phyloP scores from a whole-genome alignment of 2,329 filamentous ascomycete species.

The Leptographium galeiforme region DNA sequence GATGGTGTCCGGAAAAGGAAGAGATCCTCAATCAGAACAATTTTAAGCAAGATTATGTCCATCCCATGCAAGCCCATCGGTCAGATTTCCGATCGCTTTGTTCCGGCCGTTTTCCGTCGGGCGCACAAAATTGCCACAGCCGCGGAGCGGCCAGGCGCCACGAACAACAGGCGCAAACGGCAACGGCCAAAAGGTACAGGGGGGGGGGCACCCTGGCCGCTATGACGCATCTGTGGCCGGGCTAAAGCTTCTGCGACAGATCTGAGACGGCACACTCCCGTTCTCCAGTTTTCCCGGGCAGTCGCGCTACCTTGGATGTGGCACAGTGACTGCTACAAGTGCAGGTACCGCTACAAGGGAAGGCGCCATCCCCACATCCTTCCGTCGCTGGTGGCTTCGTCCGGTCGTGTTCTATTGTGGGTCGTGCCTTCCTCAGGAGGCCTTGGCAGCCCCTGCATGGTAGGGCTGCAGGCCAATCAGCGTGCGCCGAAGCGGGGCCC shows the following conservation, averaged over 20 bases:
- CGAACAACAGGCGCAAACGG: too few species aligned
- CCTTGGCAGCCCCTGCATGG: background rate
- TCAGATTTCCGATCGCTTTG: too few species aligned
- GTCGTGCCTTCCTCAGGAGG: background rate
- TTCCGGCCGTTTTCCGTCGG: too few species aligned
- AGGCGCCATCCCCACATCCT: background rate
- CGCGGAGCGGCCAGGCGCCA: background rate
- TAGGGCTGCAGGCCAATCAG: background rate
- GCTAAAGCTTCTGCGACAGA: constrained; percentile 25
- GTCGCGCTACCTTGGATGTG: background rate
- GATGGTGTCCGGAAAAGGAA: too few species aligned
- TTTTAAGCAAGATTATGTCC: too few species aligned
- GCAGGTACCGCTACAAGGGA: background rate
- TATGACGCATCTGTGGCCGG: background rate
- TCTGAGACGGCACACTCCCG: constrained; percentile 23
- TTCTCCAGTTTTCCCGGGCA: background rate
- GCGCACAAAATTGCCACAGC: background rate
- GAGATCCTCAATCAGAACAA: too few species aligned
- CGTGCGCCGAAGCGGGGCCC: too few species aligned
- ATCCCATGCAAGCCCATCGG: too few species aligned
- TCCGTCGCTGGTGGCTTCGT: background rate
- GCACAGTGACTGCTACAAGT: background rate
- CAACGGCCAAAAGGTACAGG: background rate
- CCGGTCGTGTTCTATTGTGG: background rate
- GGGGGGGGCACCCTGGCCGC: background rate